Evolutionary conservation across 2,329 filamentous ascomycete genomes (phyloP).

Genomic region (Aspergillus ruber): DNA sequence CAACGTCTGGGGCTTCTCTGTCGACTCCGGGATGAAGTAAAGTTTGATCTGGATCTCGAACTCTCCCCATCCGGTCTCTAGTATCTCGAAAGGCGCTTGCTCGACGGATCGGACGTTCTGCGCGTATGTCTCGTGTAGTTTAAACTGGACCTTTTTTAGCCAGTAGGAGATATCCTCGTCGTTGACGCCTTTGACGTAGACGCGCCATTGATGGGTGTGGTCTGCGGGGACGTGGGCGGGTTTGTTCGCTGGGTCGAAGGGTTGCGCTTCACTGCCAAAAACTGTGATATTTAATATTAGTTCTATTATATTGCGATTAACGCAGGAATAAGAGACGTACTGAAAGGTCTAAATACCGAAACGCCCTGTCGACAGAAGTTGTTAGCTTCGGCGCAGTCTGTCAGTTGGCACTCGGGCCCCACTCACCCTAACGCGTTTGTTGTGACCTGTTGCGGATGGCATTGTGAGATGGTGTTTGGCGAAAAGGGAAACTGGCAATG

Average conservation of each 20-base stretch:
- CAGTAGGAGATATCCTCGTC: slow-evolving; percentile 90
- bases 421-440: slow-evolving; percentile 47
- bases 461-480: slow-evolving; percentile 27
- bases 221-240: slow-evolving; percentile 72
- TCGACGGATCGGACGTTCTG: slow-evolving; percentile 85
- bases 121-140: slow-evolving; percentile 92
- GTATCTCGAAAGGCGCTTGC: slow-evolving; percentile 72
- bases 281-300: slow-evolving; percentile 41
- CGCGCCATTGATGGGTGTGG: slow-evolving; percentile 94
- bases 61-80: slow-evolving; percentile 95
- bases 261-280: slow-evolving; percentile 72
- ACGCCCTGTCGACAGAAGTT: slow-evolving; percentile 28
- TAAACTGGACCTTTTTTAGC: slow-evolving; percentile 96
- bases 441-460: slow-evolving; percentile 47
- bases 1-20: slow-evolving; percentile 91
- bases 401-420: neutral
- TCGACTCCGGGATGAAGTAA: slow-evolving; percentile 80
- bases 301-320: neutral
- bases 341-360: slow-evolving; percentile 43
- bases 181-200: slow-evolving; percentile 86
- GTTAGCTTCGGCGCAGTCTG: slow-evolving; percentile 13
- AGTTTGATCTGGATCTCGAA: slow-evolving; percentile 95
- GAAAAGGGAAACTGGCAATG: neutral
- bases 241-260: slow-evolving; percentile 70
- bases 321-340: slow-evolving; percentile 21